phyloP scores from a whole-genome alignment of 2,329 filamentous ascomycete genomes.

The Pyrenophora seminiperda region DNA sequence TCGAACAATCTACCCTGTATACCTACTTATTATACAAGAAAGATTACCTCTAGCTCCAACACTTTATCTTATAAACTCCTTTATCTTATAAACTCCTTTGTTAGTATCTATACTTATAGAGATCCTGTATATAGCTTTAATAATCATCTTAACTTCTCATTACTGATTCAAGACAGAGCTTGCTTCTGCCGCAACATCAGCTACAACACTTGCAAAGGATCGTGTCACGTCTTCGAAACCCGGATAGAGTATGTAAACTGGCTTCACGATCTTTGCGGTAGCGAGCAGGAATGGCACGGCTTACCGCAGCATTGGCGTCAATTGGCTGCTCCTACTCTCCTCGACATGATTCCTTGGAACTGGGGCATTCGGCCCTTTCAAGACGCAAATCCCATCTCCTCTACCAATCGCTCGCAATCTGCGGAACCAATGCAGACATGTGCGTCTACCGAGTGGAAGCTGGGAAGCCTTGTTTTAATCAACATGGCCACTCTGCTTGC shows the following conservation, averaged over 20 bases:
- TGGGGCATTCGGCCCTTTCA: constrained; percentile 32
- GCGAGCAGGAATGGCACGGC: constrained; percentile 37
- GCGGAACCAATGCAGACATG: constrained; percentile 14
- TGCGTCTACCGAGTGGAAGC: constrained; percentile 30
- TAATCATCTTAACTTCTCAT: no score
- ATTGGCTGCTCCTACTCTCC: constrained; percentile 25
- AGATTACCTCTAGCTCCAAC: no score
- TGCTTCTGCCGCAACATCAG: constrained; percentile 39
- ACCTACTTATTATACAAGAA: no score
- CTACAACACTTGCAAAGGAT: constrained; percentile 35
- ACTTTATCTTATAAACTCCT: no score
- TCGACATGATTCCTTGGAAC: constrained; percentile 43
- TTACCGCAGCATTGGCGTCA: constrained; percentile 38
- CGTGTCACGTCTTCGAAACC: constrained; percentile 40
- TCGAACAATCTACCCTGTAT: no score
- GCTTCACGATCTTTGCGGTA: constrained; percentile 40
- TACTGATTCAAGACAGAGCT: no score
- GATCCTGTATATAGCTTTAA: no score
- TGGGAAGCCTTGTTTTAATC: constrained; percentile 29
- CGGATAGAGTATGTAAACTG: constrained; percentile 41
- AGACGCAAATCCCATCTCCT: constrained; percentile 1
- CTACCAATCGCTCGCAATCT: background rate
- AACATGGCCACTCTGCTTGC: constrained; percentile 28
- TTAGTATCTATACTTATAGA: no score
- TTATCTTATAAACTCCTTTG: no score